Percentiles rank a stretch among this genome's conserved stretches.
These are phyloP conservation scores for Penicillium sp. DNA, from an alignment of 2,329 filamentous ascomycete species.

Conservation along the genomic window DNA sequence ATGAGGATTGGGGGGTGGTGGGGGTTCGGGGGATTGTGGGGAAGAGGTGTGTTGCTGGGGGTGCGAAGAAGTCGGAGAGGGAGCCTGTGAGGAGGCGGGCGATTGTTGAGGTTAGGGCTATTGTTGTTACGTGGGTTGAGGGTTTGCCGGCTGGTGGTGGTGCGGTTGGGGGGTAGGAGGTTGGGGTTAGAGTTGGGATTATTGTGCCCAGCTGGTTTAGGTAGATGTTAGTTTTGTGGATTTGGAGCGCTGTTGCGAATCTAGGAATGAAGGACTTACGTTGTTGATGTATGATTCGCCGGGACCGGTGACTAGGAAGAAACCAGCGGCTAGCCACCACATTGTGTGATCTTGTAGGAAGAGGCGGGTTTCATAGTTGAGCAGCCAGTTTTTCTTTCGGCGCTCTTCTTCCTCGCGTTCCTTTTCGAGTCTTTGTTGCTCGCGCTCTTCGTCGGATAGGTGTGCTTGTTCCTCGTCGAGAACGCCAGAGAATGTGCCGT, in stretches of 20 bases:
- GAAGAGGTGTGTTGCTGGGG: slow-evolving; percentile 58
- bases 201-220: slow-evolving; percentile 68
- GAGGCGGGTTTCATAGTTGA: slow-evolving; percentile 82
- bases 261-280: slow-evolving; percentile 28
- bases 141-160: slow-evolving; percentile 59
- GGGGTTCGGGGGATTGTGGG: slow-evolving; percentile 42
- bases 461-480: slow-evolving; percentile 34
- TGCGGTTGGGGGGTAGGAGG: slow-evolving; percentile 51
- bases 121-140: slow-evolving; percentile 82
- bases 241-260: too few relatives aligned
- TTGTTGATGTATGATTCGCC: slow-evolving; percentile 99
- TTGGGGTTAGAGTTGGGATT: slow-evolving; percentile 74
- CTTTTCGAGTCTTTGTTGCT: slow-evolving; percentile 40
- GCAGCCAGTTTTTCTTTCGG: slow-evolving; percentile 80
- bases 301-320: slow-evolving; percentile 88
- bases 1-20: slow-evolving; percentile 43
- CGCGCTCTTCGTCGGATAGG: slow-evolving; percentile 43
- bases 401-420: slow-evolving; percentile 52
- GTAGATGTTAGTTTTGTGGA: background rate
- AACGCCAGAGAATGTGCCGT: slow-evolving; percentile 42
- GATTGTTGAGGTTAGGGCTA: slow-evolving; percentile 85
- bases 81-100: slow-evolving; percentile 85
- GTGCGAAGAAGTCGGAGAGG: slow-evolving; percentile 81
- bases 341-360: slow-evolving; percentile 88
- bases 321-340: slow-evolving; percentile 89